Conservation (phyloP, 2,329 filamentous ascomycete genomes). For the Penicillium sp. region DNA sequence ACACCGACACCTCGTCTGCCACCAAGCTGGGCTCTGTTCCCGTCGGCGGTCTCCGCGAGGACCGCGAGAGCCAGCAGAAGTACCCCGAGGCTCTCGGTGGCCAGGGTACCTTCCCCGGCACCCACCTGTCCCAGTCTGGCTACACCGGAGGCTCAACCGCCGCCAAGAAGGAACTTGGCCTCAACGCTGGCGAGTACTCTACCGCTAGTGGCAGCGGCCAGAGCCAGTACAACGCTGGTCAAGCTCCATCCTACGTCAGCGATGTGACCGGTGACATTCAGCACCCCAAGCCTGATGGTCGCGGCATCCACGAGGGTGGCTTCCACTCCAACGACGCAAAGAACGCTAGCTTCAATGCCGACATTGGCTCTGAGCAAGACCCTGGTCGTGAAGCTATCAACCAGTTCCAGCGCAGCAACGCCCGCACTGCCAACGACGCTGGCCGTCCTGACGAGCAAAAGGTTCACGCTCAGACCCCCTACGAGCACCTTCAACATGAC, state of each 20-base stretch:
- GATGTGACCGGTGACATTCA: slow-evolving; percentile 32
- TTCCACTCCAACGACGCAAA: slow-evolving; percentile 41
- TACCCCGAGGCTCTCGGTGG: slow-evolving; percentile 43
- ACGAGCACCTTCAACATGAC: slow-evolving; percentile 27
- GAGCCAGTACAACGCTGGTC: slow-evolving; percentile 30
- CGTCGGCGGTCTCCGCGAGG: slow-evolving; percentile 49
- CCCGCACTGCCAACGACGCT: slow-evolving; percentile 31
- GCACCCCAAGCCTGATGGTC: slow-evolving; percentile 52
- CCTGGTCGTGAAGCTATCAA: slow-evolving; percentile 53
- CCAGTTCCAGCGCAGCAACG: slow-evolving; percentile 34
- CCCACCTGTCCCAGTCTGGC: slow-evolving; percentile 34
- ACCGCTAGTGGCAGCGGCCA: slow-evolving; percentile 29
- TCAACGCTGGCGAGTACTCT: slow-evolving; percentile 24
- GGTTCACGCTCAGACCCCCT: slow-evolving; percentile 25
- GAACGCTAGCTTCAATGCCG: slow-evolving; percentile 54
- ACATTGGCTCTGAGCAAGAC: slow-evolving; percentile 58
- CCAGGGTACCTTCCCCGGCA: slow-evolving; percentile 41
- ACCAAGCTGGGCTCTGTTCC: slow-evolving; percentile 52
- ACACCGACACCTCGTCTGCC: slow-evolving; percentile 56
- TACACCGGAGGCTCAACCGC: slow-evolving; percentile 38
- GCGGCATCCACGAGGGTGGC: slow-evolving; percentile 52
- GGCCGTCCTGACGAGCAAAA: slow-evolving; percentile 28
- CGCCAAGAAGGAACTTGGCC: slow-evolving; percentile 33
- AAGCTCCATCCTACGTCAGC: slow-evolving; percentile 42
- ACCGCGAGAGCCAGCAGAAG: slow-evolving; percentile 44